These are phyloP conservation scores for Neovahlkampfia damariscottae DNA, from an alignment of 78 protist genomes.

Conservation along the genomic window DNA sequence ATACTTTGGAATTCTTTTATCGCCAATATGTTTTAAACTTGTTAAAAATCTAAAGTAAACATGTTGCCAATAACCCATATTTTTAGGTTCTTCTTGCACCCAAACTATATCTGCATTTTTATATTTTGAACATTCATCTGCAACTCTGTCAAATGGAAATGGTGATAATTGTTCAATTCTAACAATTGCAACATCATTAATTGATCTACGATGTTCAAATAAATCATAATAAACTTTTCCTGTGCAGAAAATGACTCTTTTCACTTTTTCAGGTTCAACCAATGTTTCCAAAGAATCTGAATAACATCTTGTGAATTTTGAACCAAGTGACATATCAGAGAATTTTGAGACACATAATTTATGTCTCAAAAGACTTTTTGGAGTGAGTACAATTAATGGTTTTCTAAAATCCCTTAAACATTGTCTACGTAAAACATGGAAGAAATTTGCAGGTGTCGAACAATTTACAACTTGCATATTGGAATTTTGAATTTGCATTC, in stretches of 20 bases:
- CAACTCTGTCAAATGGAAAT: constrained; percentile 80
- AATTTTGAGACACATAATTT: constrained; percentile 12
- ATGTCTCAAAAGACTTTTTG: constrained; percentile 65
- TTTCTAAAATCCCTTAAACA: constrained; percentile 82
- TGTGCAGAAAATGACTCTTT: constrained; percentile 69
- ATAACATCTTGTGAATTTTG: constrained; percentile 23
- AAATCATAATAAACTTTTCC: constrained; percentile 8
- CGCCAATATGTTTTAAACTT: neutral
- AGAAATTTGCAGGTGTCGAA: constrained; percentile 90
- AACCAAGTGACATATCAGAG: constrained; percentile 29
- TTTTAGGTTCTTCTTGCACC: constrained; percentile 87
- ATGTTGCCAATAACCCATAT: constrained; percentile 68
- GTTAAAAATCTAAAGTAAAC: constrained; percentile 36
- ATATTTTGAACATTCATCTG: constrained; percentile 23
- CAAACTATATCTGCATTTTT: constrained; percentile 63
- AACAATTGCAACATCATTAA: constrained; percentile 64
- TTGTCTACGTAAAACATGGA: constrained; percentile 93
- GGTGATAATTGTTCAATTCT: constrained; percentile 87
- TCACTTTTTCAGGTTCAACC: constrained; percentile 35
- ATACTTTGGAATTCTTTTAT: constrained; percentile 2
- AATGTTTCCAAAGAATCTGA: constrained; percentile 3
- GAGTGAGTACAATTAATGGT: constrained; percentile 74
- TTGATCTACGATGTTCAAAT: constrained; percentile 29
- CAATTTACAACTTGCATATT: constrained; percentile 65
- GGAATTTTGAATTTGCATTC: constrained; percentile 29